A percentile compares a stretch with the other conserved stretches of the same genome.
phyloP scores from a whole-genome alignment of 2,329 filamentous ascomycete species.

The Neonectria magnoliae region DNA sequence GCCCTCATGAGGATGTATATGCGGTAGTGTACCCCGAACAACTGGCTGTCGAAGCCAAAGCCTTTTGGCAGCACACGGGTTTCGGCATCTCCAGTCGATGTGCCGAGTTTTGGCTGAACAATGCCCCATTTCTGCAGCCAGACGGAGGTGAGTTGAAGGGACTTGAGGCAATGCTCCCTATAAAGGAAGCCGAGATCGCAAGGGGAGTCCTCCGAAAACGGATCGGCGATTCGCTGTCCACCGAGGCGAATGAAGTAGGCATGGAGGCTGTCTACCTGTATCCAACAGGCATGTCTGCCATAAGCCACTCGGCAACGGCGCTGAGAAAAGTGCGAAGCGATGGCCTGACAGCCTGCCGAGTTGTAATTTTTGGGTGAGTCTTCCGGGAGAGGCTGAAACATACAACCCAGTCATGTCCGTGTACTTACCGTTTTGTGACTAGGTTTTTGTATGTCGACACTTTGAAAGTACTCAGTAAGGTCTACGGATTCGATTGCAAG shows the following conservation, averaged over 20 bases:
- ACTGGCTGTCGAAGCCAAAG: slow-evolving; percentile 36
- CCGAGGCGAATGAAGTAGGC: slow-evolving; percentile 16
- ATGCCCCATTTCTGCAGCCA: slow-evolving; percentile 32
- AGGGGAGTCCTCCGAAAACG: slow-evolving; percentile 22
- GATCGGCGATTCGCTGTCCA: slow-evolving; percentile 35
- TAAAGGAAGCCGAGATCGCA: slow-evolving; percentile 23
- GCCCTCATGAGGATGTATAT: slow-evolving; percentile 24
- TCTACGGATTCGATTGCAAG: slow-evolving; percentile 46
- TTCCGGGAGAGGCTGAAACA: background rate
- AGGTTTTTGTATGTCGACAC: slow-evolving; percentile 46
- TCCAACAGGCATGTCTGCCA: slow-evolving; percentile 62
- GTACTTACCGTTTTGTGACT: background rate
- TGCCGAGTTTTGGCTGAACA: slow-evolving; percentile 39
- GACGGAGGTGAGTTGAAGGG: background rate
- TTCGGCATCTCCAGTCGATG: slow-evolving; percentile 44
- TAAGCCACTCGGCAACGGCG: slow-evolving; percentile 43
- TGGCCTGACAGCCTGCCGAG: slow-evolving; percentile 9
- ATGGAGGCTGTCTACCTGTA: slow-evolving; percentile 59
- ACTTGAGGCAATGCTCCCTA: background rate
- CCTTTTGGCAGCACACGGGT: slow-evolving; percentile 46
- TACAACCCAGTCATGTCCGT: background rate
- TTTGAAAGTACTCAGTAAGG: slow-evolving; percentile 43
- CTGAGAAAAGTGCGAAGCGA: slow-evolving; percentile 10
- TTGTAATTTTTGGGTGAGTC: slow-evolving; percentile 44
- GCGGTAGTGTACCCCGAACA: slow-evolving; percentile 25